These are phyloP conservation scores for Falciphora oryzae DNA, from an alignment of 2,329 filamentous ascomycete species.

Conservation along the genomic window DNA sequence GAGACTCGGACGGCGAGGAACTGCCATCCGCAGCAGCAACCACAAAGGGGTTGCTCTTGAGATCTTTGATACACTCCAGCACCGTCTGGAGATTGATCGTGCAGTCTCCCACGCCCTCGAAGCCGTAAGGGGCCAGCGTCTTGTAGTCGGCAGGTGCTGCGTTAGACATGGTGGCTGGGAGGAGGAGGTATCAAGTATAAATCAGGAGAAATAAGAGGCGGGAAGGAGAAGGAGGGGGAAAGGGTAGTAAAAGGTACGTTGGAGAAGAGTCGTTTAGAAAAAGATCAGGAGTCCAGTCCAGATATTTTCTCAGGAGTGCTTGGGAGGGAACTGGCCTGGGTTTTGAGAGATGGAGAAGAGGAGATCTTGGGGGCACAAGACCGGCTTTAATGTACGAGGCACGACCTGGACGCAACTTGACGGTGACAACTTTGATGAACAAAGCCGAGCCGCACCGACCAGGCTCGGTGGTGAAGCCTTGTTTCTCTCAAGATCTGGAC, in stretches of 20 bases:
- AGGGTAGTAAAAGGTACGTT: background rate
- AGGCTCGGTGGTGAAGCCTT: background rate
- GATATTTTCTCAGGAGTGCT: background rate
- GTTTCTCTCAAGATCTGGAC: background rate
- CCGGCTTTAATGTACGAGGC: background rate
- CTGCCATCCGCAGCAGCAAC: background rate
- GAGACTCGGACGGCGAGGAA: background rate
- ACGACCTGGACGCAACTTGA: background rate
- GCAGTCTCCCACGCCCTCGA: background rate
- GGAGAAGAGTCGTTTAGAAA: background rate
- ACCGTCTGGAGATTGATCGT: background rate
- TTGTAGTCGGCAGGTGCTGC: background rate
- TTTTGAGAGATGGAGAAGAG: background rate
- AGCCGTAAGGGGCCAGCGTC: background rate
- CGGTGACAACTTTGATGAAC: background rate
- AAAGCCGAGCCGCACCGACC: background rate
- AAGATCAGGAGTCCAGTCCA: background rate
- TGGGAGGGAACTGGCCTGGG: background rate
- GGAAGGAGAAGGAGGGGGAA: background rate
- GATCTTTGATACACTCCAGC: background rate
- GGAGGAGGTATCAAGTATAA: background rate
- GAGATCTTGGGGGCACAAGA: background rate
- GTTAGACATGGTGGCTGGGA: background rate
- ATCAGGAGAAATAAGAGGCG: background rate
- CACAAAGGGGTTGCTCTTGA: background rate